A percentile compares a stretch with the other conserved stretches of the same genome.
Evolutionary conservation across 2,329 filamentous ascomycete genomes (phyloP).

Genomic region (Talaromyces sp.): DNA sequence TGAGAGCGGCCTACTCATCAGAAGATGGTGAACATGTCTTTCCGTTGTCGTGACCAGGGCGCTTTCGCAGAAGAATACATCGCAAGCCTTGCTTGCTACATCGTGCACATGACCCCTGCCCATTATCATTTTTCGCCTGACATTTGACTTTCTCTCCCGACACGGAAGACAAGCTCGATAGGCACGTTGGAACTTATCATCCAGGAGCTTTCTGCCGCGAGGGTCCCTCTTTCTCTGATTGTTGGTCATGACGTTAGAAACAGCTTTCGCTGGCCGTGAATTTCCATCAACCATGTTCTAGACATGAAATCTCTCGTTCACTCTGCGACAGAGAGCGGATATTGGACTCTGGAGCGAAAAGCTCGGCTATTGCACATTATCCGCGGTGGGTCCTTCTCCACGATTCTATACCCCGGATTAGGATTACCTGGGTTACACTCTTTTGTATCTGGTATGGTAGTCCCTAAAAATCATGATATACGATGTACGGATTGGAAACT

Average conservation of each 20-base stretch:
- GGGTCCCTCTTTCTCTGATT: neutral
- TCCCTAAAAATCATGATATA: neutral
- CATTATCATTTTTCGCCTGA: neutral
- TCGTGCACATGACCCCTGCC: neutral
- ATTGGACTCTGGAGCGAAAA: neutral
- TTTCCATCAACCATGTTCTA: neutral
- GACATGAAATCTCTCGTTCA: neutral
- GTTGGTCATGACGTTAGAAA: neutral
- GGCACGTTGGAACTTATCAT: slow-evolving; percentile 9
- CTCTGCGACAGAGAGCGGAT: neutral
- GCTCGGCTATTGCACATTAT: neutral
- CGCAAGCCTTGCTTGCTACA: neutral
- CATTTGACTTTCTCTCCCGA: slow-evolving; percentile 10
- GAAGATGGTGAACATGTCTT: neutral
- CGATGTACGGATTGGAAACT: neutral
- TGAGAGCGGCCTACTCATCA: neutral
- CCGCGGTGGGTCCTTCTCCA: neutral
- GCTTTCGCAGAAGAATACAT: neutral
- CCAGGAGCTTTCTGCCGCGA: neutral
- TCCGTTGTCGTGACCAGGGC: neutral
- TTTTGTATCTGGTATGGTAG: neutral
- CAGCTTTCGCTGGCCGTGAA: neutral
- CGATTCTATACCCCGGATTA: neutral
- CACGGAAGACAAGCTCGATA: slow-evolving; percentile 10
- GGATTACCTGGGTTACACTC: neutral